A percentile compares a stretch with the other conserved stretches of the same genome.
Evolutionary conservation across 1,284 basidiomycete genomes (phyloP).

Genomic region (Clitocybe nebularis): DNA sequence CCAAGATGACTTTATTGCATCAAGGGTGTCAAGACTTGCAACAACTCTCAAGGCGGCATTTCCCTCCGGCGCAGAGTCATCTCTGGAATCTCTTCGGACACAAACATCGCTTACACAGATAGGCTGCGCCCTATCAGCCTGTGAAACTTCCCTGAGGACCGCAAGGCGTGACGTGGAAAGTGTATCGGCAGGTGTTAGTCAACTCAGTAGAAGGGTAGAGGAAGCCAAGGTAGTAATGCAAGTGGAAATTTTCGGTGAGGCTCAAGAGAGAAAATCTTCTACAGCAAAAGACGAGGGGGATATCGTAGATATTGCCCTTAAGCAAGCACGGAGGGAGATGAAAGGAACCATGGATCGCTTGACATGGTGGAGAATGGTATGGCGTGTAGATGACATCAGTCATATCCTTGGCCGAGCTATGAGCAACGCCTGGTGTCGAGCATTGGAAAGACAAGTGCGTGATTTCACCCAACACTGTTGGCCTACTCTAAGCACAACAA

Average conservation of each 20-base stretch:
- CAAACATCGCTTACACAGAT: constrained; percentile 31
- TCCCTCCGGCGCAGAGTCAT: constrained; percentile 23
- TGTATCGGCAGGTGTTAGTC: constrained; percentile 22
- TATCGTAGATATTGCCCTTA: constrained; percentile 48
- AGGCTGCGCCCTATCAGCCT: constrained; percentile 25
- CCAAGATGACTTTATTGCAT: constrained; percentile 57
- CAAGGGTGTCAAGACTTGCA: constrained; percentile 48
- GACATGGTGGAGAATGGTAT: constrained; percentile 66
- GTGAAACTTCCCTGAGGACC: constrained; percentile 17
- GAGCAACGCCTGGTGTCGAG: constrained; percentile 56
- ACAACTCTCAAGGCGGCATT: constrained; percentile 30
- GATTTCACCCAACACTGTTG: too few species aligned
- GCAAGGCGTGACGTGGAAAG: constrained; percentile 23
- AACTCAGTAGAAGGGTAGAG: constrained; percentile 25
- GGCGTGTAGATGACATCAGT: constrained; percentile 71
- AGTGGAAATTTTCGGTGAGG: constrained; percentile 22
- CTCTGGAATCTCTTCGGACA: constrained; percentile 18
- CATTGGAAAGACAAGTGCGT: constrained; percentile 63
- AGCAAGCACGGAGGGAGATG: constrained; percentile 46
- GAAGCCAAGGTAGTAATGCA: constrained; percentile 24
- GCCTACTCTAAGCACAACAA: too few species aligned
- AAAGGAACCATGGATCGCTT: constrained; percentile 48
- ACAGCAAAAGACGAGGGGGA: constrained; percentile 34
- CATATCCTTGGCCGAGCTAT: constrained; percentile 51
- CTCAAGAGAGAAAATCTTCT: constrained; percentile 4